Base-by-base conservation (phyloP, 139 green algal genomes). In the Raphidocelis subcapitata region DNA sequence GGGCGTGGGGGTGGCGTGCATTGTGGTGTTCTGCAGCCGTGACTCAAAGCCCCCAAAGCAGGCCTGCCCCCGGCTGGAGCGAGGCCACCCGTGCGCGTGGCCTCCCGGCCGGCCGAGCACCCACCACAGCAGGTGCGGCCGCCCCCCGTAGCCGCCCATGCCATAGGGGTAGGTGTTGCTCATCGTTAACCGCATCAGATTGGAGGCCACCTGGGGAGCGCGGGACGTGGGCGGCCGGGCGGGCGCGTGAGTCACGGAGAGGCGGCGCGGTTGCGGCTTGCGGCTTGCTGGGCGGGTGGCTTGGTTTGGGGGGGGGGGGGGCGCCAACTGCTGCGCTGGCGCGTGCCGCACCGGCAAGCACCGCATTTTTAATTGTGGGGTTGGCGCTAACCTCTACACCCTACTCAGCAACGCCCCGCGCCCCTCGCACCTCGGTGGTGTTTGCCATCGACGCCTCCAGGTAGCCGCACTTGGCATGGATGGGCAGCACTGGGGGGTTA, bases 181-280 rank as follows among this genome's bases (percentile, higher is more conserved):
- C 70, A 77, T 77, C 3, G 70, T 77, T 8, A 77, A 36, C 0
- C n/a, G 32, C 70, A 77, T 77, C 1, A 77, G 61, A 31, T 63
- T 64, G 31, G 41, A 8, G 41, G 41, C 12, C 60, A 70, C 29
- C 29, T 33, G 3, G n/a, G n/a, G n/a, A n/a, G n/a, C n/a, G n/a
- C n/a, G n/a, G n/a, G n/a, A n/a, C n/a, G n/a, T n/a, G n/a, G n/a
- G n/a, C n/a, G n/a, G n/a, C n/a, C n/a, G n/a, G n/a, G n/a, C n/a
- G n/a, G n/a, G n/a, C n/a, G n/a, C n/a, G n/a, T n/a, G n/a, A n/a
- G n/a, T n/a, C n/a, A n/a, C n/a, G n/a, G n/a, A n/a, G n/a, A n/a
- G n/a, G n/a, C n/a, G n/a, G n/a, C n/a, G n/a, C n/a, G n/a, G n/a
- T n/a, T n/a, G n/a, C n/a, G n/a, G n/a, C n/a, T n/a, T n/a, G n/a